Conservation (phyloP, 2,329 filamentous ascomycete genomes). For the Colletotrichum graminicola region DNA sequence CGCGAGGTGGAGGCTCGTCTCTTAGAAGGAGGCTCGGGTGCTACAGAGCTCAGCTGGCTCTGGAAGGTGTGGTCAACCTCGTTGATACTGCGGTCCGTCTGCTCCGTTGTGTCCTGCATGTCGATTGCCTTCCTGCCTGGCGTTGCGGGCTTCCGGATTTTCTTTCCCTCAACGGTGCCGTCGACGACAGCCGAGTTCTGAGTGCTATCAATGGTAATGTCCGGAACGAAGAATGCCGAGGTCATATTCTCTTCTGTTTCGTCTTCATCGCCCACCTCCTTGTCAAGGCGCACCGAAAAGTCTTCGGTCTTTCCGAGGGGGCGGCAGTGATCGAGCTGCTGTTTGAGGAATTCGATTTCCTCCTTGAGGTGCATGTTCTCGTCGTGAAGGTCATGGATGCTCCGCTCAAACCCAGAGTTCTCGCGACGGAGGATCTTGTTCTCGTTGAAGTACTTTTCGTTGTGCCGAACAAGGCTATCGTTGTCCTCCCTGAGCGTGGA, state of each 20-base stretch:
- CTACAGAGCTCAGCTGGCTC: constrained; percentile 44
- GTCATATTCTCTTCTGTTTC: constrained; percentile 64
- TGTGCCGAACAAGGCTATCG: constrained; percentile 64
- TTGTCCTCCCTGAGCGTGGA: constrained; percentile 63
- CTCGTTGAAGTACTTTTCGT: constrained; percentile 67
- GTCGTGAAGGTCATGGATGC: constrained; percentile 59
- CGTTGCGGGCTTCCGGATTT: constrained; percentile 44
- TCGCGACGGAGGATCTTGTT: constrained; percentile 63
- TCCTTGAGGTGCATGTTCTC: constrained; percentile 62
- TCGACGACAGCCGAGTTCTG: constrained; percentile 47
- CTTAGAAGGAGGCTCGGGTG: constrained; percentile 40
- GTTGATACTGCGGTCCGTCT: constrained; percentile 46
- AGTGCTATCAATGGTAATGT: constrained; percentile 66
- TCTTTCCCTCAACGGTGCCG: constrained; percentile 34
- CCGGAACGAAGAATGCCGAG: constrained; percentile 69
- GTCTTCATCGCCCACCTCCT: constrained; percentile 51
- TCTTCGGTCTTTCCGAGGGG: constrained; percentile 53
- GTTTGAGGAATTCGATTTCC: constrained; percentile 60
- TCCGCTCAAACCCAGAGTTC: constrained; percentile 62
- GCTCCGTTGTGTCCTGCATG: constrained; percentile 46
- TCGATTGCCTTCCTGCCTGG: constrained; percentile 50
- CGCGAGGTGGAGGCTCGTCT: constrained; percentile 42
- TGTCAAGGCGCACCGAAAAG: constrained; percentile 48
- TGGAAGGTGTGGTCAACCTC: constrained; percentile 41
- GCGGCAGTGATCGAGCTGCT: constrained; percentile 59